Evolutionary conservation across 2,329 filamentous ascomycete genomes (phyloP).

Genomic region (Septoria petroselini): DNA sequence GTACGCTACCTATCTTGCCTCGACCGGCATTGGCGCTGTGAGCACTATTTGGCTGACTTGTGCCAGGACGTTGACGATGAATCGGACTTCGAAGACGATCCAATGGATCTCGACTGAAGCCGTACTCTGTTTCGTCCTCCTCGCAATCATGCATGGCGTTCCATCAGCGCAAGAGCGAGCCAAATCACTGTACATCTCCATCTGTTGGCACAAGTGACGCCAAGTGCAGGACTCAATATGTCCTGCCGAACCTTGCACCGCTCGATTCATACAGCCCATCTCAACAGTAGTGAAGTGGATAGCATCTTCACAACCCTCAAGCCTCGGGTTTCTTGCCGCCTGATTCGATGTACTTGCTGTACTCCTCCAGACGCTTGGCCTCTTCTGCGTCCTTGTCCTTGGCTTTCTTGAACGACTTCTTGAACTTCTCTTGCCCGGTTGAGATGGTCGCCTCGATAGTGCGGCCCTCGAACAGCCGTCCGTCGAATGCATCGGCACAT

Average conservation of each 20-base stretch:
- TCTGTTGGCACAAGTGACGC: no score
- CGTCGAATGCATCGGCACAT: slow-evolving; percentile 70
- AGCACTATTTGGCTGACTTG: neutral
- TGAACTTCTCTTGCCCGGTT: slow-evolving; percentile 66
- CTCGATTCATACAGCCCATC: no score
- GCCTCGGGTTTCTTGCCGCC: no score
- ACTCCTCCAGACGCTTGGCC: slow-evolving; percentile 28
- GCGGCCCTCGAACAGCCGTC: slow-evolving; percentile 72
- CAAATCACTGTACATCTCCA: no score
- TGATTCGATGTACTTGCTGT: slow-evolving; percentile 28
- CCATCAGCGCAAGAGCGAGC: no score
- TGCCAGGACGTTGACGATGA: slow-evolving; percentile 29
- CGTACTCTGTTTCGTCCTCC: neutral
- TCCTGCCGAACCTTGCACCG: no score
- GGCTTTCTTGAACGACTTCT: slow-evolving; percentile 54
- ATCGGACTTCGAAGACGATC: slow-evolving; percentile 28
- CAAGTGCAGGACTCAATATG: no score
- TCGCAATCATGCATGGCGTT: no score
- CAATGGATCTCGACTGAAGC: slow-evolving; percentile 33
- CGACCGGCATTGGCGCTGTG: no score
- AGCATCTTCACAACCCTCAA: no score
- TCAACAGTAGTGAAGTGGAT: no score
- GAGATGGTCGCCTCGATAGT: slow-evolving; percentile 59
- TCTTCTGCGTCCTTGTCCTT: slow-evolving; percentile 25
- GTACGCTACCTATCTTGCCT: slow-evolving; percentile 21